Evolutionary conservation across 192 early-diverging fungal species (phyloP), one percentile per base, ranked within the genome.

Genomic region (Polychytrium aggregatum): DNA sequence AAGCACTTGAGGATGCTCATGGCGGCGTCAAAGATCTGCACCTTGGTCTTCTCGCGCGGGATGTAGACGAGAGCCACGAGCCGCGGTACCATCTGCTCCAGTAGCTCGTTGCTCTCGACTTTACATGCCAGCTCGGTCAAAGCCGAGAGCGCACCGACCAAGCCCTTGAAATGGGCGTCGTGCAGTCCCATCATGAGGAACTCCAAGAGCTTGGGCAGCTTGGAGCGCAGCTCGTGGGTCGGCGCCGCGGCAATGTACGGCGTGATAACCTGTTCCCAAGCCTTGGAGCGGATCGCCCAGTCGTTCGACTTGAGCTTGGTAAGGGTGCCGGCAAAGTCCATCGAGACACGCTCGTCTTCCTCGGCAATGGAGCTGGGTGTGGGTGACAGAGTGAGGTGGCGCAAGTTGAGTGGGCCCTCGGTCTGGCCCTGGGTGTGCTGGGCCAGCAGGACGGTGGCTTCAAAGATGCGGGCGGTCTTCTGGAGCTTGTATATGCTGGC

Each of bases 201-300:
- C 7, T 50, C 47, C 18, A 18, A 42, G 33, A 27, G 40, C 26
- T 62, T 62, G 10, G n/a, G 9, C 9, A 48, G 2, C 30, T 56
- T 55, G 11, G n/a, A 8, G 2, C 44, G 28, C 18, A 52, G 24
- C 21, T 60, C 49, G 1, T 11, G 27, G 16, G 18, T 18, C 13
- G 37, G 26, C 9, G 42, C 31, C 5, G 21, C 2, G 1, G 17
- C 10, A 6, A 55, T 46, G 42, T 50, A 45, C 22, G 9, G 20
- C 20, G 26, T 28, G 10, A 55, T 14, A 16, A 35, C 28, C n/a
- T n/a, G n/a, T 41, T 62, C 59, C 1, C 49, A 27, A 1, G 41
- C 53, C 7, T 53, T 41, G 14, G 45, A 22, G 14, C 59, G 52
- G 18, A 44, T 27, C 1, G 53, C 21, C 59, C 59, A 62, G 28